Conservation (phyloP, 2,329 filamentous ascomycete genomes). For the Pestalotiopsis sp. region DNA sequence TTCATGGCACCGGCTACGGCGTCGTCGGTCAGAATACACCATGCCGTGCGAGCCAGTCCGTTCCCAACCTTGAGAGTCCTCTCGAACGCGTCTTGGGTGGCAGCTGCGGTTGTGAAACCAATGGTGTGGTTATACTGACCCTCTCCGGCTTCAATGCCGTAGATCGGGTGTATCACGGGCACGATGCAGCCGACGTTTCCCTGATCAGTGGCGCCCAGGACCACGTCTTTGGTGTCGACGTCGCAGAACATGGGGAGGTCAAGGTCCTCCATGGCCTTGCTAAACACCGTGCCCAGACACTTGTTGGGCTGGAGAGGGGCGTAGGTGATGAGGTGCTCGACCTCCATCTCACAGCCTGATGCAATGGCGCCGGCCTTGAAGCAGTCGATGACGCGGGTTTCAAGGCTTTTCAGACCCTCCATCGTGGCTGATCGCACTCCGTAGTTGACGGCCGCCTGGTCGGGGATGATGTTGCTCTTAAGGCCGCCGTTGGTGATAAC, state of each 20-base stretch:
- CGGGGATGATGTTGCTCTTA: conserved; percentile 42
- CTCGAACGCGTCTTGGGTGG: neutral
- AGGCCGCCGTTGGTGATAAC: conserved; percentile 40
- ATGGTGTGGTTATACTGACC: neutral
- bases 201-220: conserved; percentile 45
- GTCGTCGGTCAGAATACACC: no score
- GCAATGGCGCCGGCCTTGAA: neutral
- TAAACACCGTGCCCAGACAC: neutral
- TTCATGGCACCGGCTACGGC: no score
- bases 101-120: neutral
- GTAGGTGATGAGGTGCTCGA: neutral
- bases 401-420: conserved; percentile 2
- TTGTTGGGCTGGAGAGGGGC: neutral
- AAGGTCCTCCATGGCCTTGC: neutral
- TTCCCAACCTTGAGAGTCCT: neutral
- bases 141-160: neutral
- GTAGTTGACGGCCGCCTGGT: conserved; percentile 42
- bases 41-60: no score
- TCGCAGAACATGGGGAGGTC: neutral
- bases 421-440: conserved; percentile 39
- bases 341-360: neutral
- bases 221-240: neutral
- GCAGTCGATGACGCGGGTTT: neutral
- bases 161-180: conserved; percentile 44
- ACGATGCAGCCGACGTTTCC: conserved; percentile 52